These are phyloP conservation scores for Cyathus striatus DNA, from an alignment of 768 basidiomycete genomes.

Conservation along the genomic window DNA sequence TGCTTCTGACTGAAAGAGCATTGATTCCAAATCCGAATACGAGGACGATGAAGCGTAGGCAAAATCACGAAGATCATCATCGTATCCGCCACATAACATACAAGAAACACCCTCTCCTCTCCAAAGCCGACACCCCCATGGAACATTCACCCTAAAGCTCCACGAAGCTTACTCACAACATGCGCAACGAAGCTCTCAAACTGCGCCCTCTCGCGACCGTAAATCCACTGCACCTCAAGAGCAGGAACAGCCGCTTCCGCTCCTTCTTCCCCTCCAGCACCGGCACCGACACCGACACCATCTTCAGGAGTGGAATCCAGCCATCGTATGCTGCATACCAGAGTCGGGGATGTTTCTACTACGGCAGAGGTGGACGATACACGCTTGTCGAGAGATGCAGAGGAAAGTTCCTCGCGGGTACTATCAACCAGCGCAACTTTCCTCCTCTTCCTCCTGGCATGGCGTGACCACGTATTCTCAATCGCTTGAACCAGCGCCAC, in stretches of 20 bases:
- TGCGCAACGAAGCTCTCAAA: conserved; percentile 71
- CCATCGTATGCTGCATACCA: conserved; percentile 16
- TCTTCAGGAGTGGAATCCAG: conserved; percentile 5
- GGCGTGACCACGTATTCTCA: conserved; percentile 54
- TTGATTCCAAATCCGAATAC: too few relatives aligned
- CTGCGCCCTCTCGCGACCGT: conserved; percentile 48
- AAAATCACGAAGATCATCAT: too few relatives aligned
- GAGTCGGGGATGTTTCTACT: conserved; percentile 5
- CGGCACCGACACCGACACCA: background rate
- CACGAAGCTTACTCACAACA: conserved; percentile 43
- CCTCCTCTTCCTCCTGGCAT: conserved; percentile 45
- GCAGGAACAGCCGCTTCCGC: background rate
- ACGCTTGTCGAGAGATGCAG: background rate
- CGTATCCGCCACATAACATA: too few relatives aligned
- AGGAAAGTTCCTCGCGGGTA: background rate
- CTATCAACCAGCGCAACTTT: background rate
- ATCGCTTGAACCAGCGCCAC: conserved; percentile 15
- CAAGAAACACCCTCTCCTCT: too few relatives aligned
- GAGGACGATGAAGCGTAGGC: too few relatives aligned
- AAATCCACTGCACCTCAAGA: conserved; percentile 58
- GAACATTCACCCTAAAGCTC: too few relatives aligned
- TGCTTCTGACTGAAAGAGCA: too few relatives aligned
- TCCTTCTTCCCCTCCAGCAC: background rate
- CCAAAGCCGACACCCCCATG: too few relatives aligned
- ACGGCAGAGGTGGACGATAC: background rate